These are phyloP conservation scores for Candida pini DNA, from an alignment of 805 yeast genomes.

Conservation along the genomic window DNA sequence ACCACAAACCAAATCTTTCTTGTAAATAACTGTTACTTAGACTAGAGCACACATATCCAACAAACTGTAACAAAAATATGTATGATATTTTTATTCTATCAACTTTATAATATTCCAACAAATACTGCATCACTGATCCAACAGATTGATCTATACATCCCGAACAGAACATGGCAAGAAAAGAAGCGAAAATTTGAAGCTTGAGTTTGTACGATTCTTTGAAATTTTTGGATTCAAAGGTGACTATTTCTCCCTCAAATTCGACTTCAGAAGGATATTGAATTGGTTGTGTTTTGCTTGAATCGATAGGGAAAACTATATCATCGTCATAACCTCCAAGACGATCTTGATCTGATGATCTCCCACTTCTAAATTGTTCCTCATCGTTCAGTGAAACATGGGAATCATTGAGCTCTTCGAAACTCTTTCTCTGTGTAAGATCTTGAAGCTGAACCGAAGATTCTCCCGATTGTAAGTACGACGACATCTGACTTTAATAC, in stretches of 20 bases:
- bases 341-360: no score
- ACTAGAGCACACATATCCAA: slow-evolving; percentile 54
- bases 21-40: slow-evolving; percentile 40
- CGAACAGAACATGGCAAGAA: slow-evolving; percentile 36
- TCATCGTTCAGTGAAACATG: no score
- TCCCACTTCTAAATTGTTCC: no score
- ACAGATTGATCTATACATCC: slow-evolving; percentile 59
- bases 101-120: slow-evolving; percentile 42
- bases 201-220: slow-evolving; percentile 32
- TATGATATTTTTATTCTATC: slow-evolving; percentile 43
- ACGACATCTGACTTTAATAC: no score
- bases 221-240: slow-evolving; percentile 36
- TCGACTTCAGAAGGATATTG: slow-evolving; percentile 5
- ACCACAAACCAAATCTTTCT: slow-evolving; percentile 40
- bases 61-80: slow-evolving; percentile 45
- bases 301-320: no score
- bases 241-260: slow-evolving; percentile 19
- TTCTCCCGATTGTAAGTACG: no score
- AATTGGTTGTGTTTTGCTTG: no score
- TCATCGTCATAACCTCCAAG: no score
- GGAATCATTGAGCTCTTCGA: no score
- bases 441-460: no score
- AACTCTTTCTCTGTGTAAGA: no score
- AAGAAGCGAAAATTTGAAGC: slow-evolving; percentile 38
- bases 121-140: slow-evolving; percentile 52